Percentiles rank a stretch among this genome's conserved stretches.
Conservation (phyloP, 2,329 filamentous ascomycete genomes). For the Ceratocystis variospora region DNA sequence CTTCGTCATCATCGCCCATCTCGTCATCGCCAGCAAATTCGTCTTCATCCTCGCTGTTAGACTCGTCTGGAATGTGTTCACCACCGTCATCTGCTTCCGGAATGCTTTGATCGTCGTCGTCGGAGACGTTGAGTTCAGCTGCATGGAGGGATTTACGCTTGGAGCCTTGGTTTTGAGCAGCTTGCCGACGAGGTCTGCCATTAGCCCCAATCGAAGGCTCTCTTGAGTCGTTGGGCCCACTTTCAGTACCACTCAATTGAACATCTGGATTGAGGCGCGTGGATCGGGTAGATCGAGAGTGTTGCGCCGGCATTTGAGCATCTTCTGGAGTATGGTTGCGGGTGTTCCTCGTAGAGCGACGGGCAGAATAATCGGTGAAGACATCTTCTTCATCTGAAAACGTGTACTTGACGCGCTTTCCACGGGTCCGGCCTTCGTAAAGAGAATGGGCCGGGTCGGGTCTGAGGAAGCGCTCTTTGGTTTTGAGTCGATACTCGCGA, state of each 20-base stretch:
- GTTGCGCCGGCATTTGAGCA: not conserved
- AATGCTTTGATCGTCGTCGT: slow-evolving; percentile 48
- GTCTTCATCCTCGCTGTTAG: slow-evolving; percentile 41
- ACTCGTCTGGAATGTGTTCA: slow-evolving; percentile 48
- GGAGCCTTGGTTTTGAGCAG: slow-evolving; percentile 36
- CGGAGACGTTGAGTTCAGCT: slow-evolving; percentile 6
- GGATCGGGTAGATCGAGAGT: slow-evolving; percentile 33
- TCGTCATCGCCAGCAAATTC: slow-evolving; percentile 45
- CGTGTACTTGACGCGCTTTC: slow-evolving; percentile 92
- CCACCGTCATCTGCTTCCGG: slow-evolving; percentile 61
- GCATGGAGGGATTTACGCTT: slow-evolving; percentile 28
- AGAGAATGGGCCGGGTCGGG: slow-evolving; percentile 82
- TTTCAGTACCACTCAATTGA: slow-evolving; percentile 33
- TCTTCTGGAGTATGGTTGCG: slow-evolving; percentile 37
- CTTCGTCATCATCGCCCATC: slow-evolving; percentile 40
- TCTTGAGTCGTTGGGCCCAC: slow-evolving; percentile 23
- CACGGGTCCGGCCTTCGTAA: slow-evolving; percentile 90
- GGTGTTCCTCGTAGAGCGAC: slow-evolving; percentile 64
- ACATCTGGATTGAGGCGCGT: slow-evolving; percentile 50
- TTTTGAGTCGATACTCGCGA: slow-evolving; percentile 75
- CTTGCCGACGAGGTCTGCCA: slow-evolving; percentile 38
- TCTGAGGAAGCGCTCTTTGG: slow-evolving; percentile 74
- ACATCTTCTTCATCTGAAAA: slow-evolving; percentile 75
- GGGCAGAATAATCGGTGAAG: slow-evolving; percentile 45
- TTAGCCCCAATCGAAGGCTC: slow-evolving; percentile 28